Conservation (phyloP, 2,329 filamentous ascomycete genomes). For the Ophiosphaerella herpotricha region DNA sequence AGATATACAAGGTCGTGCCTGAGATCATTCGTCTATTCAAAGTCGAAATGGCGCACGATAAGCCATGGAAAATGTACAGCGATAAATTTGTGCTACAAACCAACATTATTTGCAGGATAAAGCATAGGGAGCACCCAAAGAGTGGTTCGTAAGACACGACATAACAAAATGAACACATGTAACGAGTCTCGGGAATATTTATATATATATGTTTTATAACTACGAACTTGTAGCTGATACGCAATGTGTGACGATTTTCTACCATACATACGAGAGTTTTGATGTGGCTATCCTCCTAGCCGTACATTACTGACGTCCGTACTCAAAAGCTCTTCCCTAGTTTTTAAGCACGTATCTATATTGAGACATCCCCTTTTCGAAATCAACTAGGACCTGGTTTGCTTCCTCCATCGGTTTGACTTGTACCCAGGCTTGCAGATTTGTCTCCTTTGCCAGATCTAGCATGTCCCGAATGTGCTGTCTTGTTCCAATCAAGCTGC, state of each 20-base stretch:
- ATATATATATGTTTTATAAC: no score
- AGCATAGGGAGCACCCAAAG: not conserved
- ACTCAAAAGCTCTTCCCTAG: slow-evolving; percentile 4
- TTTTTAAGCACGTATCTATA: slow-evolving; percentile 49
- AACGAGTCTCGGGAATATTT: no score
- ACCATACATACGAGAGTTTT: not conserved
- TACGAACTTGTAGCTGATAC: not conserved
- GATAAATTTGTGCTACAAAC: not conserved
- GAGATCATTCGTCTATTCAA: slow-evolving; percentile 22
- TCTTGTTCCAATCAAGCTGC: slow-evolving; percentile 67
- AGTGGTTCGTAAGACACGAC: not conserved
- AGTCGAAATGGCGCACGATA: slow-evolving; percentile 24
- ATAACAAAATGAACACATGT: no score
- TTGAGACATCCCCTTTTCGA: slow-evolving; percentile 48
- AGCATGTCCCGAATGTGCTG: slow-evolving; percentile 63
- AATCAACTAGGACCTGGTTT: slow-evolving; percentile 44
- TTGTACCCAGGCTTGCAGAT: slow-evolving; percentile 50
- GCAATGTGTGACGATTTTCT: slow-evolving; percentile 7
- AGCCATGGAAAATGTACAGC: slow-evolving; percentile 23
- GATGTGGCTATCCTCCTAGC: no score
- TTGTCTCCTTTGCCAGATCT: slow-evolving; percentile 47
- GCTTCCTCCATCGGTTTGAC: slow-evolving; percentile 47
- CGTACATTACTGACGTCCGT: no score
- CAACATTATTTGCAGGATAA: not conserved
- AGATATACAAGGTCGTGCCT: not conserved